Evolutionary conservation across 441 rosid species (phyloP).

Genomic region (Gossypium davidsonii): DNA sequence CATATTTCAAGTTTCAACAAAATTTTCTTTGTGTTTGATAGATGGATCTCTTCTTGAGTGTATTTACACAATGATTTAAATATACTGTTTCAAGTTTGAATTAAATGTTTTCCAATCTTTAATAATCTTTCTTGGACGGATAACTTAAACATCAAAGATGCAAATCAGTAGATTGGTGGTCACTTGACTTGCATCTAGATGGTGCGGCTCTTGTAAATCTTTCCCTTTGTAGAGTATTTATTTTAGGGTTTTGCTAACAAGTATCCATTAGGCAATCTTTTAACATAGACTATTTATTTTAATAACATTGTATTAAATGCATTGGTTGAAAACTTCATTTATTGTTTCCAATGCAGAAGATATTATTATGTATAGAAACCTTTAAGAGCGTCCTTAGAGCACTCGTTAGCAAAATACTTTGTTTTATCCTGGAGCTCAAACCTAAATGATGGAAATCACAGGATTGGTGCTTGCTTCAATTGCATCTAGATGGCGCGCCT

Average conservation of each 20-base stretch:
- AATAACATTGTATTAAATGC: neutral
- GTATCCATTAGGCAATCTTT: neutral
- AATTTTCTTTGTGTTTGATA: neutral
- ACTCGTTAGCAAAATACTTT: neutral
- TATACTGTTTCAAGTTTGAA: neutral
- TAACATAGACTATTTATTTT: neutral
- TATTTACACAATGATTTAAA: neutral
- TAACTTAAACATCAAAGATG: slow-evolving; percentile 7
- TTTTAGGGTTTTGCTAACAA: neutral
- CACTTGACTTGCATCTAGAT: neutral
- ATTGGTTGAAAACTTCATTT: neutral
- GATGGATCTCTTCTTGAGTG: neutral
- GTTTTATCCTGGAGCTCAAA: neutral
- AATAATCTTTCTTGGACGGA: neutral
- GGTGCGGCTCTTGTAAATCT: neutral
- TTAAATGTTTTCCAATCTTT: neutral
- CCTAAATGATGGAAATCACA: slow-evolving; percentile 8
- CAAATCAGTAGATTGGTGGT: neutral
- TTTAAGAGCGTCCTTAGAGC: neutral
- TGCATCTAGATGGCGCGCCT: neutral
- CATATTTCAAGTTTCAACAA: neutral
- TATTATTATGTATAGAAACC: neutral
- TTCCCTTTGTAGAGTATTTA: neutral
- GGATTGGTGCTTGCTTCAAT: neutral
- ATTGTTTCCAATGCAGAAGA: neutral